These are phyloP conservation scores for Phytophthora rubi DNA, from an alignment of 352 stramenopile species.

Conservation along the genomic window DNA sequence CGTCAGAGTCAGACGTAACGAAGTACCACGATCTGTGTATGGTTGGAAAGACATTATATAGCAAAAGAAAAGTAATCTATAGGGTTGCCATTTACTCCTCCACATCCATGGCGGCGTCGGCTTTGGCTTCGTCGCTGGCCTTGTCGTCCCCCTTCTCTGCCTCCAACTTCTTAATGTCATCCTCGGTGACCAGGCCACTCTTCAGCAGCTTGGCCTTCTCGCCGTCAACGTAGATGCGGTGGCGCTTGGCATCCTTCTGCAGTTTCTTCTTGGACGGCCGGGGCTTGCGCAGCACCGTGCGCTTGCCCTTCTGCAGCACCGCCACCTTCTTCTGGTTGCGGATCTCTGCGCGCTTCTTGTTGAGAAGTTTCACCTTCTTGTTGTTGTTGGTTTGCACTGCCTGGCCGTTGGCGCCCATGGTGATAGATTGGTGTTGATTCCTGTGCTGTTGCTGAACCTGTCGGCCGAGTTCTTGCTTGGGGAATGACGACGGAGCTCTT, in stretches of 20 bases:
- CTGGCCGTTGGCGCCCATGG: conserved; percentile 62
- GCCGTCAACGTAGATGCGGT: conserved; percentile 67
- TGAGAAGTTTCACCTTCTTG: conserved; percentile 88
- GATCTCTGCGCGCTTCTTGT: conserved; percentile 81
- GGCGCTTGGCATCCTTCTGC: conserved; percentile 84
- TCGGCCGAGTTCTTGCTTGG: conserved; percentile 14
- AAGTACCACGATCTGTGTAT: too few species aligned
- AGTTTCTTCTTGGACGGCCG: conserved; percentile 87
- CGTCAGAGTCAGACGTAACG: too few species aligned
- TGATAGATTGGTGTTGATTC: conserved; percentile 11
- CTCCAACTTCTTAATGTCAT: conserved; percentile 86
- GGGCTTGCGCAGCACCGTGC: conserved; percentile 66
- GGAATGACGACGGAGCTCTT: conserved; percentile 27
- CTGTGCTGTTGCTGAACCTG: conserved; percentile 6
- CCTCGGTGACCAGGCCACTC: conserved; percentile 79
- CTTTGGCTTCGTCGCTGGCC: conserved; percentile 33
- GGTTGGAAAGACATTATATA: conserved; percentile 32
- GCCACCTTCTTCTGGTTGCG: conserved; percentile 87
- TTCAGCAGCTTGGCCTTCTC: conserved; percentile 85
- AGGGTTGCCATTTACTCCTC: conserved; percentile 59
- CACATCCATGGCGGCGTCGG: conserved; percentile 48
- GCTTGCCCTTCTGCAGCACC: conserved; percentile 59
- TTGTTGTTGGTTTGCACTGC: conserved; percentile 85
- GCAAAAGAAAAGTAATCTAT: conserved; percentile 38
- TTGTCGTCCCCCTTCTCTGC: conserved; percentile 50